Evolutionary conservation across 345 rosid species (phyloP).

Genomic region (Combretum micranthum): DNA sequence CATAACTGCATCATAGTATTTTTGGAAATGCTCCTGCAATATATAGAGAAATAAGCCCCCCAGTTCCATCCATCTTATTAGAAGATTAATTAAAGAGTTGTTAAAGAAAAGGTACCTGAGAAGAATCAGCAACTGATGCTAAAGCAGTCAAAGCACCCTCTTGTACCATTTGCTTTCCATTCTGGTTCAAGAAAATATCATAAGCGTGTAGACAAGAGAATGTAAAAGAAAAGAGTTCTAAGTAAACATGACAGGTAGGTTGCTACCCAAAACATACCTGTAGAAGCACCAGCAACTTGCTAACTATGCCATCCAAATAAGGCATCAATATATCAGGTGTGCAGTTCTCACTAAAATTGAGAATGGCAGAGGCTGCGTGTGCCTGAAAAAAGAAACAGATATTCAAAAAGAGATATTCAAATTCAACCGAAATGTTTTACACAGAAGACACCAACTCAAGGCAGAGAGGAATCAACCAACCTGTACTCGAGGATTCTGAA

Average conservation of each 20-base stretch:
- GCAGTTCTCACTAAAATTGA: conserved; percentile 98
- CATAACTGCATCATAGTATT: conserved; percentile 96
- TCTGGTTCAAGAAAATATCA: conserved; percentile 30
- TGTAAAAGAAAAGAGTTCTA: neutral
- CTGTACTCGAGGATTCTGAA: conserved; percentile 98
- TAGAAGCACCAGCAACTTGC: conserved; percentile 88
- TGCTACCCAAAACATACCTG: conserved; percentile 47
- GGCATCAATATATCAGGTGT: conserved; percentile 88
- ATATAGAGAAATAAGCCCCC: conserved; percentile 1
- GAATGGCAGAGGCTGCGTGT: conserved; percentile 99
- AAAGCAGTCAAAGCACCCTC: conserved; percentile 99
- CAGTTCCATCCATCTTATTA: no score
- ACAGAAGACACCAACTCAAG: neutral
- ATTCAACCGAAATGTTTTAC: conserved; percentile 3
- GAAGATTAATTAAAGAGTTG: neutral
- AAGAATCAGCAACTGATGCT: conserved; percentile 99
- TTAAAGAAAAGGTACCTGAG: conserved; percentile 54
- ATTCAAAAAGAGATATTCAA: conserved; percentile 3
- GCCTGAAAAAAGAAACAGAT: conserved; percentile 46
- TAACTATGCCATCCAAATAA: conserved; percentile 83
- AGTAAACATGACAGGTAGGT: neutral
- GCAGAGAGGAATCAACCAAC: conserved; percentile 27
- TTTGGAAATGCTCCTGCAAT: conserved; percentile 91
- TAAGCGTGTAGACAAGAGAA: conserved; percentile 1
- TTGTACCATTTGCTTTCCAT: conserved; percentile 99